phyloP scores from a whole-genome alignment of 148 eudicot species.

The Simmondsia chinensis region DNA sequence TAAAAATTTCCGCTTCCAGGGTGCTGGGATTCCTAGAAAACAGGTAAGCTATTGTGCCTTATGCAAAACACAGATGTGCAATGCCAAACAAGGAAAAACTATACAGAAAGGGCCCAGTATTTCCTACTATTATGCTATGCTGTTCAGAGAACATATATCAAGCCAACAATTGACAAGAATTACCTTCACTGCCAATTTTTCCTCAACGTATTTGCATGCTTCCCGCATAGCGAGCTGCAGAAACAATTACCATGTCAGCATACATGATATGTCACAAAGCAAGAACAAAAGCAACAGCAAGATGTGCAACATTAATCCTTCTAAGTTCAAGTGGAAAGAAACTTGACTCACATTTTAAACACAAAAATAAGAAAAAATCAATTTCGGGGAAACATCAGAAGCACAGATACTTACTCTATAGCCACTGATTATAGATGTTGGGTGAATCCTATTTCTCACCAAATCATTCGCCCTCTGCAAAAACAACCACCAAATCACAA shows the following conservation, averaged over 20 bases:
- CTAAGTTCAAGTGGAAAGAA: background rate
- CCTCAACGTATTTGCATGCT: conserved; percentile 98
- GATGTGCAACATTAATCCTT: background rate
- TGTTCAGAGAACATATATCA: background rate
- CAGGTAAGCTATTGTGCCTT: no score
- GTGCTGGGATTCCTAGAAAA: no score
- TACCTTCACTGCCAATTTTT: conserved; percentile 89
- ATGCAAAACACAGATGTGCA: no score
- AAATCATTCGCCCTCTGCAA: conserved; percentile 90
- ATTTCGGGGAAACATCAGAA: background rate
- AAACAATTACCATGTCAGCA: conserved; percentile 3
- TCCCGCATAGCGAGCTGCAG: conserved; percentile 99
- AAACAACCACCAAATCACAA: conserved; percentile 1
- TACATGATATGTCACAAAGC: background rate
- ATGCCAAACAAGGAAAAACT: no score
- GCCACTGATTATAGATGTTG: conserved; percentile 91
- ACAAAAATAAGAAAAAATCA: no score
- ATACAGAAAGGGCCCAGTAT: background rate
- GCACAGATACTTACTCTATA: conserved; percentile 47
- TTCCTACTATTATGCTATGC: background rate
- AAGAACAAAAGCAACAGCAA: background rate
- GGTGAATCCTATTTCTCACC: conserved; percentile 91
- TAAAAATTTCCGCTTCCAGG: no score
- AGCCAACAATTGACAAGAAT: background rate
- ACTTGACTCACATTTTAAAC: no score